These are phyloP conservation scores for Solanum dulcamara DNA, from an alignment of 257 asterid genomes.

Conservation along the genomic window DNA sequence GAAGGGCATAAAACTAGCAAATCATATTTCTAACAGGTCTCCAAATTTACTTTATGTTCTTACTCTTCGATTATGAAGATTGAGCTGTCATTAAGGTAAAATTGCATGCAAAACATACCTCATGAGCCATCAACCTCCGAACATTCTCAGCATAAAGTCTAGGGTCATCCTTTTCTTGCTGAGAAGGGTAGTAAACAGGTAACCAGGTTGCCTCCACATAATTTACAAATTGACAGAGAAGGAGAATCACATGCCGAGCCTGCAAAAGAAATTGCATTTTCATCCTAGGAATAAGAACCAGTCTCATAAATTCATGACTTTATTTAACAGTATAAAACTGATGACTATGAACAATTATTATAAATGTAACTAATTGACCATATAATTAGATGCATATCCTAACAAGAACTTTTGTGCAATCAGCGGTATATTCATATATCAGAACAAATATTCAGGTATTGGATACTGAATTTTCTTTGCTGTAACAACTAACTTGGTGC, in stretches of 20 bases:
- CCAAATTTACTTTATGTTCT: neutral
- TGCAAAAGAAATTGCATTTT: conserved; percentile 26
- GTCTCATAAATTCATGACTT: neutral
- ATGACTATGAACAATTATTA: neutral
- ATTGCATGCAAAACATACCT: conserved; percentile 37
- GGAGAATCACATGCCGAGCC: conserved; percentile 77
- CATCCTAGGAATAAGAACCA: conserved; percentile 4
- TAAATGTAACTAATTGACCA: neutral
- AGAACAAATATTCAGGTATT: neutral
- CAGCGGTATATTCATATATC: neutral
- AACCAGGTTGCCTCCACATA: conserved; percentile 56
- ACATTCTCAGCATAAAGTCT: conserved; percentile 81
- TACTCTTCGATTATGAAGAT: neutral
- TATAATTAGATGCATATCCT: neutral
- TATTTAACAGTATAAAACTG: neutral
- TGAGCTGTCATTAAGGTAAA: neutral
- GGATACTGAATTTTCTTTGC: neutral
- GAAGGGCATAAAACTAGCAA: neutral
- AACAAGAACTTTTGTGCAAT: neutral
- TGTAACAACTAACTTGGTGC: neutral
- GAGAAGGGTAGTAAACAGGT: conserved; percentile 79
- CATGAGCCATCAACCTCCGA: conserved; percentile 76
- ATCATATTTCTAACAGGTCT: neutral
- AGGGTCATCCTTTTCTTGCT: conserved; percentile 79
- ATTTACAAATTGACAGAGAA: conserved; percentile 82